Conservation (phyloP, 352 stramenopile species). For the Lagenidium sp. region DNA sequence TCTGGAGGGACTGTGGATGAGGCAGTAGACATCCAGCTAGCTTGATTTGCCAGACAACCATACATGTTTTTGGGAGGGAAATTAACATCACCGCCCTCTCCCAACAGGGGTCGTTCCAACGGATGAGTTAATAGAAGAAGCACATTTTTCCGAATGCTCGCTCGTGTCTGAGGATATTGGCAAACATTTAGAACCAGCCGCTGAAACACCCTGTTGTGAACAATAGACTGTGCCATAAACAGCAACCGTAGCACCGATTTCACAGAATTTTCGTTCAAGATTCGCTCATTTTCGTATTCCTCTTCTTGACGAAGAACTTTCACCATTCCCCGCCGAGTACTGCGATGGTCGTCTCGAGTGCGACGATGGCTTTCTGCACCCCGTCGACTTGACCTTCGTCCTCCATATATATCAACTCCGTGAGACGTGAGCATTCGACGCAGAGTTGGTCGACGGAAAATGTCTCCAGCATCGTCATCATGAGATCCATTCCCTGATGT, state of each 20-base stretch:
- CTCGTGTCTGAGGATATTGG: constrained; percentile 62
- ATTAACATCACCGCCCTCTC: constrained; percentile 24
- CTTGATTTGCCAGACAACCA: too few relatives aligned
- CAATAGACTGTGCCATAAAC: constrained; percentile 73
- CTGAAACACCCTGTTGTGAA: constrained; percentile 79
- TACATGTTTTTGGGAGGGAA: constrained; percentile 56
- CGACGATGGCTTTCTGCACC: constrained; percentile 21
- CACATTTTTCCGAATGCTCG: constrained; percentile 47
- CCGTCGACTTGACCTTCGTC: constrained; percentile 29
- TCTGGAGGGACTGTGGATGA: constrained; percentile 59
- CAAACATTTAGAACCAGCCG: constrained; percentile 72
- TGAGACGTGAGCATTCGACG: constrained; percentile 78
- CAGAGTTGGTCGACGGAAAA: constrained; percentile 67
- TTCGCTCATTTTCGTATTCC: constrained; percentile 42
- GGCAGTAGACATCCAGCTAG: constrained; percentile 5
- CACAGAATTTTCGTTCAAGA: constrained; percentile 61
- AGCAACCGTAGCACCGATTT: constrained; percentile 59
- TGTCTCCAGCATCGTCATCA: constrained; percentile 35
- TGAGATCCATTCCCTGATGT: constrained; percentile 8
- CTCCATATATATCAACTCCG: constrained; percentile 29
- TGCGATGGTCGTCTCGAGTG: constrained; percentile 6
- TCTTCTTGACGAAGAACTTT: constrained; percentile 69
- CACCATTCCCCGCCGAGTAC: constrained; percentile 40
- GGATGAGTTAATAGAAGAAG: constrained; percentile 51
- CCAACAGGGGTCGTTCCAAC: constrained; percentile 30